phyloP scores from a whole-genome alignment of 148 eudicot species.

The Fagopyrum esculentum region DNA sequence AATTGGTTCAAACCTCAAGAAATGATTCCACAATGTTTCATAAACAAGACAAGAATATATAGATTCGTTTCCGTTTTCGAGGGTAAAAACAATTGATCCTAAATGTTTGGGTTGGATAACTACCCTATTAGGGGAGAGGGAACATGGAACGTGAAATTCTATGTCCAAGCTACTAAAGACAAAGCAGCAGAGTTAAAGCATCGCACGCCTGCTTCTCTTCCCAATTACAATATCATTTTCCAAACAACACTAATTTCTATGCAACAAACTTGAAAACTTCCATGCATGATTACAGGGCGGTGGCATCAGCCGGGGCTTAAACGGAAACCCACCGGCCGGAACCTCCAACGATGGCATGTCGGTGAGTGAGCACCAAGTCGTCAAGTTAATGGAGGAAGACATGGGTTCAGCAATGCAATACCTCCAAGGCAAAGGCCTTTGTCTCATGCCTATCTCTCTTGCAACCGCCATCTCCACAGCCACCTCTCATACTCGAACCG shows the following conservation, averaged over 20 bases:
- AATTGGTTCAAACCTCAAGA: too few species aligned
- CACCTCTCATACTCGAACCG: conserved; percentile 26
- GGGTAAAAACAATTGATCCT: too few species aligned
- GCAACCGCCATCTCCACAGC: conserved; percentile 94
- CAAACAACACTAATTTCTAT: too few species aligned
- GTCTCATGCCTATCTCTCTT: conserved; percentile 95
- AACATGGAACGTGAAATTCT: neutral
- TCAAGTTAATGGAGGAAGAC: conserved; percentile 89
- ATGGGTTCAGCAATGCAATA: conserved; percentile 99
- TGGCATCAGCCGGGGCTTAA: neutral
- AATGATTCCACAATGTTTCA: too few species aligned
- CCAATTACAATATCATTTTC: neutral
- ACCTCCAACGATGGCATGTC: conserved; percentile 41
- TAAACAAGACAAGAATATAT: too few species aligned
- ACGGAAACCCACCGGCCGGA: neutral
- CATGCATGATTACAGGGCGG: conserved; percentile 1
- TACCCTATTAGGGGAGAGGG: neutral
- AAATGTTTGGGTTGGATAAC: too few species aligned
- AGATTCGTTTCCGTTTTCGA: too few species aligned
- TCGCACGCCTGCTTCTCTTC: conserved; percentile 1
- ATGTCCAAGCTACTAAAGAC: neutral
- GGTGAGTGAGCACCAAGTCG: conserved; percentile 78
- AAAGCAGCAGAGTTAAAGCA: neutral
- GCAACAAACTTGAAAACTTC: neutral
- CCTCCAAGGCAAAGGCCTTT: conserved; percentile 87